These are phyloP conservation scores for Penicillium sp. DNA, from an alignment of 2,329 filamentous ascomycete genomes.

Conservation along the genomic window DNA sequence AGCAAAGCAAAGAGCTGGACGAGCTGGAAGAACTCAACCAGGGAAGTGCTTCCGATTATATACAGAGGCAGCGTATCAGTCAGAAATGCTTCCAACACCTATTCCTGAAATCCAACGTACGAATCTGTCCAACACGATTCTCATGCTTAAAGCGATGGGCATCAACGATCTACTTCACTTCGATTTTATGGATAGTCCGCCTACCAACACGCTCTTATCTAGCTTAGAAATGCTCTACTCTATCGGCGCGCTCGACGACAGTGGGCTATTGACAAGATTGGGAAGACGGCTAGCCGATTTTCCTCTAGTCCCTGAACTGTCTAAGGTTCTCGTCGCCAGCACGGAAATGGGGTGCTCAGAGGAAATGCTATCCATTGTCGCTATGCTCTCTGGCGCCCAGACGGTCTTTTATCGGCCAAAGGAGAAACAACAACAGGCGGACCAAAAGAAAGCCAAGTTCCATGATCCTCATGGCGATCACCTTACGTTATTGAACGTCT, in stretches of 20 bases:
- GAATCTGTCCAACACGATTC: slow-evolving; percentile 85
- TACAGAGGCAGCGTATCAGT: slow-evolving; percentile 91
- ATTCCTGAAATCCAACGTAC: slow-evolving; percentile 96
- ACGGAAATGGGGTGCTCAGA: slow-evolving; percentile 88
- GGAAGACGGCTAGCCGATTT: slow-evolving; percentile 98
- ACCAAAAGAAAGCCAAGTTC: slow-evolving; percentile 97
- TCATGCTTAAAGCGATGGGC: slow-evolving; percentile 98
- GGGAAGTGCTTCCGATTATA: slow-evolving; percentile 96
- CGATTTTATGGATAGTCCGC: slow-evolving; percentile 98
- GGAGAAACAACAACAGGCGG: slow-evolving; percentile 92
- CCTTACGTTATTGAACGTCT: slow-evolving; percentile 90
- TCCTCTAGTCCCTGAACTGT: slow-evolving; percentile 77
- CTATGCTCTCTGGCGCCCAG: slow-evolving; percentile 77
- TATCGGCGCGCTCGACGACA: slow-evolving; percentile 85
- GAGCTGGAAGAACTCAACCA: slow-evolving; percentile 89
- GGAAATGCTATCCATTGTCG: slow-evolving; percentile 89
- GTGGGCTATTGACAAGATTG: slow-evolving; percentile 85
- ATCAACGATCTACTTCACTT: slow-evolving; percentile 97
- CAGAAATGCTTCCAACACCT: slow-evolving; percentile 92
- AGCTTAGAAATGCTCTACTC: slow-evolving; percentile 94
- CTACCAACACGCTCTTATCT: slow-evolving; percentile 95
- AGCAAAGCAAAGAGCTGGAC: slow-evolving; percentile 87
- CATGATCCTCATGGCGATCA: slow-evolving; percentile 94
- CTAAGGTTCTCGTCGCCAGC: slow-evolving; percentile 83
- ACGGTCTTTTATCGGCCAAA: slow-evolving; percentile 93